These are phyloP conservation scores for Saccharomyces uvarum DNA, from an alignment of 1,139 yeast species.

Conservation along the genomic window DNA sequence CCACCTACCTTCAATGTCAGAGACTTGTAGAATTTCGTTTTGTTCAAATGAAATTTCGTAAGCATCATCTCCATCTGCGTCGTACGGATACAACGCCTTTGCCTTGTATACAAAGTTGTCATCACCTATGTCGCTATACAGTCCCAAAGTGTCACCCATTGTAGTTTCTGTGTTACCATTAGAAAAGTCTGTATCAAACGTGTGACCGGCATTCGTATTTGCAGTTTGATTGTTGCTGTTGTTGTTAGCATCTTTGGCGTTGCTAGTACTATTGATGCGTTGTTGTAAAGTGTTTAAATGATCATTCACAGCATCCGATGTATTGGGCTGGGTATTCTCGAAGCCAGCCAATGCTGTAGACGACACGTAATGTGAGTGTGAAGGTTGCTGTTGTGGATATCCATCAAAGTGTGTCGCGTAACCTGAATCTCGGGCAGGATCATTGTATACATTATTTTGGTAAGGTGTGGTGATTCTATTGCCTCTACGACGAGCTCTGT, in stretches of 20 bases:
- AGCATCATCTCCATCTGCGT: slow-evolving; percentile 90
- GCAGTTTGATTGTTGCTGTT: slow-evolving; percentile 2
- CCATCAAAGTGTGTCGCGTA: not conserved
- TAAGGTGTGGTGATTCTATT: not conserved
- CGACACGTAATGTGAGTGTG: slow-evolving; percentile 28
- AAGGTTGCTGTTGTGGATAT: not conserved
- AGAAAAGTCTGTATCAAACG: slow-evolving; percentile 27
- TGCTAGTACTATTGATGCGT: slow-evolving; percentile 3
- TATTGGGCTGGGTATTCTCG: slow-evolving; percentile 30
- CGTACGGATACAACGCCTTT: slow-evolving; percentile 75
- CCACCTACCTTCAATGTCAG: slow-evolving; percentile 95
- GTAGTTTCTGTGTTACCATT: slow-evolving; percentile 34
- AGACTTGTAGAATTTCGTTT: slow-evolving; percentile 84
- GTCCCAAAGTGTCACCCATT: slow-evolving; percentile 31
- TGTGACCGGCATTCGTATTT: slow-evolving; percentile 15
- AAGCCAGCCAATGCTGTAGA: slow-evolving; percentile 36
- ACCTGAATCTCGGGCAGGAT: not conserved
- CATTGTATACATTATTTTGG: not conserved
- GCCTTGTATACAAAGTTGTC: slow-evolving; percentile 76
- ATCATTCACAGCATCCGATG: slow-evolving; percentile 8
- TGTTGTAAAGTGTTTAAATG: not conserved
- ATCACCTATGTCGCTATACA: slow-evolving; percentile 33
- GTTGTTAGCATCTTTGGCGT: not conserved
- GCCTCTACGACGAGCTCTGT: slow-evolving; percentile 19
- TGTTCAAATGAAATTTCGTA: slow-evolving; percentile 86